Evolutionary conservation across 176 grass and related monocot species (phyloP).

Genomic region (Cenchrus fungigraminus): DNA sequence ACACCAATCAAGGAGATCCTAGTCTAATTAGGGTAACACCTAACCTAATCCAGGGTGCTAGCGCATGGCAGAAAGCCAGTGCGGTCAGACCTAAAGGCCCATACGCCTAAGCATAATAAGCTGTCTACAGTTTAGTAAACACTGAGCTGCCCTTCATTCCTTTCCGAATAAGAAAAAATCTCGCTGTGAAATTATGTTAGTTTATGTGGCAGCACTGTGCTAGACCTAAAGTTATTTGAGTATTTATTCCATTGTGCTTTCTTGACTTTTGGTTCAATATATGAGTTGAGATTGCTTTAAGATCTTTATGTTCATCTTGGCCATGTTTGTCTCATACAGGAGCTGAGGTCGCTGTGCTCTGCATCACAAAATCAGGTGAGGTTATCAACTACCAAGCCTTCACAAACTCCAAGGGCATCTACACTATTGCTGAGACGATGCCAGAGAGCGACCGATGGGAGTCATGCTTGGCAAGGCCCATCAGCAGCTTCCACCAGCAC

Average conservation of each 20-base stretch:
- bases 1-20: too few species aligned
- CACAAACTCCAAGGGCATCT: constrained; percentile 80
- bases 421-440: constrained; percentile 88
- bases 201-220: background rate
- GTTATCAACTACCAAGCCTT: constrained; percentile 98
- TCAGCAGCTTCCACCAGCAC: constrained; percentile 81
- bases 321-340: constrained; percentile 40
- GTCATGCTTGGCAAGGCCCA: constrained; percentile 89
- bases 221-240: background rate
- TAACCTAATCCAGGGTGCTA: too few species aligned
- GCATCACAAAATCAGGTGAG: constrained; percentile 91
- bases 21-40: too few species aligned
- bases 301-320: background rate
- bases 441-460: constrained; percentile 88
- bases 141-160: too few species aligned
- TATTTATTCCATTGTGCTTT: constrained; percentile 13
- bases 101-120: too few species aligned
- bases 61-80: too few species aligned
- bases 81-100: too few species aligned
- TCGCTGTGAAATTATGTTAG: too few species aligned
- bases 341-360: constrained; percentile 91
- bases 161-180: too few species aligned
- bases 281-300: background rate
- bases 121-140: too few species aligned
- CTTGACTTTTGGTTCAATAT: constrained; percentile 20